phyloP scores from a whole-genome alignment of 148 eudicot species.

The Amaranthus hypochondriacus region DNA sequence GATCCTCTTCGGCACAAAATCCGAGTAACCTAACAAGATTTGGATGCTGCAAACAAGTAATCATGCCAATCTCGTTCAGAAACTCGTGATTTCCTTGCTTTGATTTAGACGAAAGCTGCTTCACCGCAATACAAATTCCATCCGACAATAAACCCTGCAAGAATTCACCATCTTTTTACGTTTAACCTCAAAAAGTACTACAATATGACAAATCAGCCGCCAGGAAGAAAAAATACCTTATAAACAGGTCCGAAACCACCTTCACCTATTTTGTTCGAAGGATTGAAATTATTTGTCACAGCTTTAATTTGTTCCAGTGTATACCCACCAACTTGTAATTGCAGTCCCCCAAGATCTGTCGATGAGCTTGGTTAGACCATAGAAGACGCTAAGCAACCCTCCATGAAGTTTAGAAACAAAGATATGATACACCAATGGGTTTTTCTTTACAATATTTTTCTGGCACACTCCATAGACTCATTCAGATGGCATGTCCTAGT shows the following conservation, averaged over 20 bases:
- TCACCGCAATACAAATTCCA: slow-evolving; percentile 38
- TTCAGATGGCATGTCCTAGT: too few species aligned
- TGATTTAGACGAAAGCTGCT: slow-evolving; percentile 37
- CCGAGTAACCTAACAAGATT: slow-evolving; percentile 40
- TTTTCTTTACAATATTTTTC: too few species aligned
- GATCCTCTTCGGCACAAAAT: slow-evolving; percentile 34
- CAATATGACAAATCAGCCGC: neutral
- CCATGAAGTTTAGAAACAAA: neutral
- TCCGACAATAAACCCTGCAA: slow-evolving; percentile 31
- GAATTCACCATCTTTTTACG: neutral
- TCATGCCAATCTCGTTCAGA: slow-evolving; percentile 42
- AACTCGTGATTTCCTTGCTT: slow-evolving; percentile 41
- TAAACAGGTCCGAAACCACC: slow-evolving; percentile 78
- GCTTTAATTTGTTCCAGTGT: slow-evolving; percentile 56
- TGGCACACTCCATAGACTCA: too few species aligned
- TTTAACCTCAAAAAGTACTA: slow-evolving; percentile 1
- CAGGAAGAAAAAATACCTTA: slow-evolving; percentile 38
- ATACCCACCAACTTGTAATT: slow-evolving; percentile 47
- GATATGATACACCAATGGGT: too few species aligned
- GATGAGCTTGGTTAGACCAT: neutral
- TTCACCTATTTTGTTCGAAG: slow-evolving; percentile 58
- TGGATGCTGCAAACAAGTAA: slow-evolving; percentile 36
- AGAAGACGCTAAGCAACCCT: neutral
- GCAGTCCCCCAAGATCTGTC: slow-evolving; percentile 44
- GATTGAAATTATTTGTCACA: slow-evolving; percentile 54